Conservation (phyloP, 495 filamentous ascomycete species). For the Trichoderma virens region DNA sequence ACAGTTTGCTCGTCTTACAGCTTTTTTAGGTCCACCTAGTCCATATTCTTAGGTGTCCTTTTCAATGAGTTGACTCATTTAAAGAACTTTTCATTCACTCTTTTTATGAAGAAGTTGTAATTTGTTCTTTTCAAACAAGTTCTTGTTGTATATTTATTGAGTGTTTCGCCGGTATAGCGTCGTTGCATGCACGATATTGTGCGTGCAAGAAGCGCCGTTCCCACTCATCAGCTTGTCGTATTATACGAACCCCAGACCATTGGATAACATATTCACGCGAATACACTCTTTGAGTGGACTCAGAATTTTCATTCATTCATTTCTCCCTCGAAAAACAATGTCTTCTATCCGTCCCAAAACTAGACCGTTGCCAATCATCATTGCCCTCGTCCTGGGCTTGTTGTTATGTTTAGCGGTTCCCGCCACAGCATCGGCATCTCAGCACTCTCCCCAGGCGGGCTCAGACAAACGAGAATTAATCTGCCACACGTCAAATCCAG, state of each 20-base stretch:
- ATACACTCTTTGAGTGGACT: too few species aligned
- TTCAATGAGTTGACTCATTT: conserved; percentile 3
- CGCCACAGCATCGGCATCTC: background rate
- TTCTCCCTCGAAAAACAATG: background rate
- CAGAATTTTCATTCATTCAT: background rate
- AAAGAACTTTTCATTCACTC: background rate
- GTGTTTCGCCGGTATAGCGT: background rate
- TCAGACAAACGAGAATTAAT: conserved; percentile 42
- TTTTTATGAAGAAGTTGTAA: background rate
- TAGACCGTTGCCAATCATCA: background rate
- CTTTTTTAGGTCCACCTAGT: background rate
- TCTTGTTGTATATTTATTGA: background rate
- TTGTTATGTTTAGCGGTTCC: background rate
- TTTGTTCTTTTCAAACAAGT: background rate
- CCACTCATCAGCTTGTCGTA: background rate
- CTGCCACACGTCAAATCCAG: conserved; percentile 49
- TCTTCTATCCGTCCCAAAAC: background rate
- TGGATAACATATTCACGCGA: too few species aligned
- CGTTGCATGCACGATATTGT: background rate
- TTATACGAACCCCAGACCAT: background rate
- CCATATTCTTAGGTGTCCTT: conserved; percentile 1
- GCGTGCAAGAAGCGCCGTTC: background rate
- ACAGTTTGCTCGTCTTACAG: background rate
- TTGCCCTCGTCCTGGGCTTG: background rate
- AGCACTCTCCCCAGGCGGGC: conserved; percentile 18